These are phyloP conservation scores for Plantago major DNA, from an alignment of 257 asterid species.

Conservation along the genomic window DNA sequence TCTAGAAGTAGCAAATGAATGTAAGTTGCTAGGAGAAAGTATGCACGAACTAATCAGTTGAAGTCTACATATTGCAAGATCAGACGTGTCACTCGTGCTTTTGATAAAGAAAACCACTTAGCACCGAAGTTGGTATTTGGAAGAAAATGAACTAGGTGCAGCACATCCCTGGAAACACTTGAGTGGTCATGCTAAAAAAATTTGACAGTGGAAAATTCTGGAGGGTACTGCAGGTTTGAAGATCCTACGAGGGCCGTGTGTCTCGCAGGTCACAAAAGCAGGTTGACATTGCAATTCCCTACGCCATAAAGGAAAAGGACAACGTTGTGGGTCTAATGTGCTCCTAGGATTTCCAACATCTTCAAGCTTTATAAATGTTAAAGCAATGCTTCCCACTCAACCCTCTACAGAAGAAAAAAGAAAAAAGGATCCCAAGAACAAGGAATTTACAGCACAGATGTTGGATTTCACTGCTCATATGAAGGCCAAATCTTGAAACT, in stretches of 20 bases:
- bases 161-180: too few relatives aligned
- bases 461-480: neutral
- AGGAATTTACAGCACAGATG: neutral
- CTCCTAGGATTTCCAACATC: neutral
- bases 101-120: neutral
- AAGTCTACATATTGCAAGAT: neutral
- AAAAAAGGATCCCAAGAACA: too few relatives aligned
- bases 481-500: neutral
- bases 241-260: too few relatives aligned
- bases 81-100: neutral
- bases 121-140: neutral
- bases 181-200: too few relatives aligned
- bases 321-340: neutral
- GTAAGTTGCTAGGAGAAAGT: neutral
- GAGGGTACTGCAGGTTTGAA: too few relatives aligned
- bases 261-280: neutral
- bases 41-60: neutral
- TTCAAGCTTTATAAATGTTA: neutral
- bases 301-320: neutral
- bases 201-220: too few relatives aligned
- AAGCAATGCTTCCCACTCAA: neutral
- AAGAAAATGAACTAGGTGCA: neutral
- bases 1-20: neutral
- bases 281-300: neutral
- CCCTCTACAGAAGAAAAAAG: neutral